Conservation (phyloP, 768 basidiomycete species). For the Tulasnella sp. region DNA sequence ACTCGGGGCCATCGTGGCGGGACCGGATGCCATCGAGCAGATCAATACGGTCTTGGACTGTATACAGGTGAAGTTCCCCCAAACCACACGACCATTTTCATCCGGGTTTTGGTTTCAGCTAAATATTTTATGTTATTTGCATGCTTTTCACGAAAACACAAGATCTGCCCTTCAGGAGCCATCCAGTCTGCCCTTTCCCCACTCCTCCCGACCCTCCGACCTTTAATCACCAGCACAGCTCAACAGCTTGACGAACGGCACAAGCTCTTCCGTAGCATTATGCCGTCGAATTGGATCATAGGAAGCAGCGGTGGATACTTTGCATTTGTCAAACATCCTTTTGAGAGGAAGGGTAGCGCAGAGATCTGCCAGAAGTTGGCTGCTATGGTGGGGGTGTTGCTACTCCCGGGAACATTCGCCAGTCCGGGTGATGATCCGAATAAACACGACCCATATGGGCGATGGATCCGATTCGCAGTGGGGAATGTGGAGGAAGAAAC, state of each 20-base stretch:
- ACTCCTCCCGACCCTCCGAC: slow-evolving; percentile 42
- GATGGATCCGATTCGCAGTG: slow-evolving; percentile 71
- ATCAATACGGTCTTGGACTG: slow-evolving; percentile 60
- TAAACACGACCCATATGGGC: slow-evolving; percentile 25
- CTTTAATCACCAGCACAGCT: slow-evolving; percentile 44
- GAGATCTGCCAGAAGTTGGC: slow-evolving; percentile 53
- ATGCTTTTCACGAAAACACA: not conserved
- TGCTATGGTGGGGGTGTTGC: slow-evolving; percentile 49
- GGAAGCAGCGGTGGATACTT: slow-evolving; percentile 64
- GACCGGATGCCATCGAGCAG: slow-evolving; percentile 42
- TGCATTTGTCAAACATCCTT: slow-evolving; percentile 67
- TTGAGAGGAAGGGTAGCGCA: slow-evolving; percentile 34
- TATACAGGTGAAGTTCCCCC: slow-evolving; percentile 40
- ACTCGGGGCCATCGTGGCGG: slow-evolving; percentile 59
- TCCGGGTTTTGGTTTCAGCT: not conserved
- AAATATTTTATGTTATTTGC: no score
- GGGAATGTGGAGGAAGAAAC: slow-evolving; percentile 72
- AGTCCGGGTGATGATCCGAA: slow-evolving; percentile 24
- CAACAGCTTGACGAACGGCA: slow-evolving; percentile 42
- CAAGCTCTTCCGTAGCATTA: slow-evolving; percentile 36
- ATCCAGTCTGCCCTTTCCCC: slow-evolving; percentile 54
- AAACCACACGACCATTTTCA: not conserved
- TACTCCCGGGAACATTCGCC: slow-evolving; percentile 60
- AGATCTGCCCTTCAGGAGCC: slow-evolving; percentile 64
- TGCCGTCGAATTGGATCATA: slow-evolving; percentile 42